phyloP scores from a whole-genome alignment of 306 rosid genomes.

The Macrotyloma uniflorum region DNA sequence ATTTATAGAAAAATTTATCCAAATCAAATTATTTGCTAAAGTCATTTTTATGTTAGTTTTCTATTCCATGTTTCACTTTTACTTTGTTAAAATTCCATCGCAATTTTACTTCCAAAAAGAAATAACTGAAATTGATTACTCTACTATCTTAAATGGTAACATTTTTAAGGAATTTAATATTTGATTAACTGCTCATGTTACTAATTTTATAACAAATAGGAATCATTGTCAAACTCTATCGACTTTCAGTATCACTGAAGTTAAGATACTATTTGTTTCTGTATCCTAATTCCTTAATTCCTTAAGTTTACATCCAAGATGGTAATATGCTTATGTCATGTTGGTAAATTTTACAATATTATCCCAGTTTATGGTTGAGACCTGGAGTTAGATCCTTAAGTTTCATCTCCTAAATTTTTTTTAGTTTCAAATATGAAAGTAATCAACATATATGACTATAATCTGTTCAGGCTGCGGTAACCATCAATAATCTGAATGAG shows the following conservation, averaged over 20 bases:
- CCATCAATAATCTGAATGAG: conserved; percentile 63
- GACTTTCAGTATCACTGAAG: not conserved
- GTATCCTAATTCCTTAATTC: conserved; percentile 1
- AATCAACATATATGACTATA: conserved; percentile 22
- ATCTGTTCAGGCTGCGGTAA: conserved; percentile 69
- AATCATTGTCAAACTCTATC: not conserved
- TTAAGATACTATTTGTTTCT: conserved; percentile 1
- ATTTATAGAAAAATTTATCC: too few relatives aligned
- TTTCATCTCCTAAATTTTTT: not conserved
- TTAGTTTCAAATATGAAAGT: conserved; percentile 26
- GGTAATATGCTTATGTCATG: conserved; percentile 15
- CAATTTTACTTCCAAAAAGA: conserved; percentile 25
- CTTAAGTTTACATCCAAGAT: too few relatives aligned
- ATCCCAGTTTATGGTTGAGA: conserved; percentile 31
- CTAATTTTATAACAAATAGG: not conserved
- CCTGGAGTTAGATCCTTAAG: conserved; percentile 26
- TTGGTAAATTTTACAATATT: conserved; percentile 22
- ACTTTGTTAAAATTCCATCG: conserved; percentile 13
- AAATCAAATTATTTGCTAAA: not conserved
- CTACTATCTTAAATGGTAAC: conserved; percentile 7
- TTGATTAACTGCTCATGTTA: not conserved
- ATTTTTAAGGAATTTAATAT: conserved; percentile 8
- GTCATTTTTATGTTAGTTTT: conserved; percentile 15
- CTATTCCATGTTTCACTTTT: conserved; percentile 24
- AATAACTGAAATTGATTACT: conserved; percentile 3